Evolutionary conservation across 1,284 basidiomycete genomes (phyloP), one percentile per base, ranked within the genome.

Genomic region (Peniophora sp.): DNA sequence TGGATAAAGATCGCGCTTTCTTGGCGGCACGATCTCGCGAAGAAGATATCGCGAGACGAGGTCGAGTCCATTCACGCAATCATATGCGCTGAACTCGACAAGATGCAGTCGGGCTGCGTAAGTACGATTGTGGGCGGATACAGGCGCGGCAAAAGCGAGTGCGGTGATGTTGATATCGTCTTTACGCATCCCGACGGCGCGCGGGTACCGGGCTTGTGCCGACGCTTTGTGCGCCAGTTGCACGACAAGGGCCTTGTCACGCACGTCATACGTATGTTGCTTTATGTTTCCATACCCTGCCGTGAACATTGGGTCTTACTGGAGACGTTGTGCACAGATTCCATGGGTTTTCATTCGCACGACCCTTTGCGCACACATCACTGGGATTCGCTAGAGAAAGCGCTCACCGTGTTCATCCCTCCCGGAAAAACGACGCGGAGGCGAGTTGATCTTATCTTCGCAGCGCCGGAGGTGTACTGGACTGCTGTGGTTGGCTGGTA

Each of bases 141-240:
- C 63, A 75, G 90, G 39, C 69, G 90, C 50, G 89, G 89, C 3
- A 92, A 92, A 62, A 59, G 62, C 0, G 65, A 77, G 51, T 85
- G 82, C 60, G 88, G 83, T 56, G 89, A 92, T 59, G 79, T 89
- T 22, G 89, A 92, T 59, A 83, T 92, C 51, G 74, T 92, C 3
- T 83, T 90, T 58, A 85, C 83, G 20, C 85, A 89, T 61, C 69
- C 75, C 0, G 71, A 83, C 35, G 61, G 63, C 6, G 65, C 67
- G 6, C 69, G 73, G 36, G 68, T 79, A 2, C 75, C 72, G 52
- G 75, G 71, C 2, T 65, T 87, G 1, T 75, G 77, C 55, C 67
- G 71, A 50, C 69, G 61, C 48, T 63, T 86, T 2, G 69, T 85
- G 8, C 69, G 71, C 47, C 69, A 70, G 41, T 69, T 90, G 11